These are phyloP conservation scores for Phaffia australis DNA, from an alignment of 768 basidiomycete species.

Conservation along the genomic window DNA sequence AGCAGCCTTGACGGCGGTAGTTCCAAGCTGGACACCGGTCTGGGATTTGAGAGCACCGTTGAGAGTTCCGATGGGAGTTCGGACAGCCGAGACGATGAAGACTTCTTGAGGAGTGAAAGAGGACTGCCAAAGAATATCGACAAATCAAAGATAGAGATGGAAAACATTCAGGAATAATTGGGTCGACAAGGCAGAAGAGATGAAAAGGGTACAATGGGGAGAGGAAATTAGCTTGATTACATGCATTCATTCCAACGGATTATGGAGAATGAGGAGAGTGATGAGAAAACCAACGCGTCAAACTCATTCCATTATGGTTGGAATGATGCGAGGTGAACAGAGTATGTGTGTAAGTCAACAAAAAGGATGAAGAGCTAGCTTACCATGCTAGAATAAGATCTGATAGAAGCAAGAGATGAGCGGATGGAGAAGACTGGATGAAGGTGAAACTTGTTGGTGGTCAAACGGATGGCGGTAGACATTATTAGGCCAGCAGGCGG, in stretches of 20 bases:
- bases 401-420: background rate
- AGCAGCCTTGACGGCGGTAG: conserved; percentile 79
- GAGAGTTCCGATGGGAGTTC: conserved; percentile 88
- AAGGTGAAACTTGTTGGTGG: background rate
- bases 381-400: conserved; percentile 10
- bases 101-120: conserved; percentile 30
- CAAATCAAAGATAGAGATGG: background rate
- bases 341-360: background rate
- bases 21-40: conserved; percentile 83
- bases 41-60: conserved; percentile 79
- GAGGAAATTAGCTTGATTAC: background rate
- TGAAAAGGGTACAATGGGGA: background rate
- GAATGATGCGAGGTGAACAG: background rate
- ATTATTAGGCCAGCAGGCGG: too few relatives aligned
- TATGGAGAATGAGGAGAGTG: conserved; percentile 1
- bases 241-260: background rate
- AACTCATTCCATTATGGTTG: background rate
- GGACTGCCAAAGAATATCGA: background rate
- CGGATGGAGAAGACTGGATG: background rate
- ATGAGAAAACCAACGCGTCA: background rate
- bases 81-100: conserved; percentile 75
- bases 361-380: background rate
- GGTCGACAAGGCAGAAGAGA: background rate
- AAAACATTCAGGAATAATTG: too few relatives aligned
- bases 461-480: too few relatives aligned